Percentiles rank a stretch among this genome's conserved stretches.
Conservation (phyloP, 2,329 filamentous ascomycete genomes). For the Colletotrichum sp. region DNA sequence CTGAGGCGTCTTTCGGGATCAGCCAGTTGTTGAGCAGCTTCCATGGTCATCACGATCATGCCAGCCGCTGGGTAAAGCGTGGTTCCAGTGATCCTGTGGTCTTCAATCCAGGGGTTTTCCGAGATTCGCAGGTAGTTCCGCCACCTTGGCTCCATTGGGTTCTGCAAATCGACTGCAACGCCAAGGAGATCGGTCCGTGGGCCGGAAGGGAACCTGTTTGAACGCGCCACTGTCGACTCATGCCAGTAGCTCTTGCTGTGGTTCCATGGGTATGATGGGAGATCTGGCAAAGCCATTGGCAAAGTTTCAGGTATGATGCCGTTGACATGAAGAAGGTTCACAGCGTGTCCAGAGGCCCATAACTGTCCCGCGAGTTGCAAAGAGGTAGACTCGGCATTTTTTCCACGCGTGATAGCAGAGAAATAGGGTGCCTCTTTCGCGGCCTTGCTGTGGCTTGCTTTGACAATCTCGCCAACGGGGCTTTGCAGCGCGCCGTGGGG, state of each 20-base stretch:
- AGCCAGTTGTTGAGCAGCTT: background rate
- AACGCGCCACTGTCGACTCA: background rate
- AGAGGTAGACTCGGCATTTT: slow-evolving; percentile 28
- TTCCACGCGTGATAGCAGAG: slow-evolving; percentile 25
- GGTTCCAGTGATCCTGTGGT: slow-evolving; percentile 49
- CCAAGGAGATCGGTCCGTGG: slow-evolving; percentile 8
- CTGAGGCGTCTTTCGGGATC: background rate
- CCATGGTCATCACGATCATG: slow-evolving; percentile 31
- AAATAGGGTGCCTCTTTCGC: slow-evolving; percentile 29
- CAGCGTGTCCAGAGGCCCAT: slow-evolving; percentile 10
- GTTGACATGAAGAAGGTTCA: slow-evolving; percentile 34
- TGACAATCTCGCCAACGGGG: slow-evolving; percentile 44
- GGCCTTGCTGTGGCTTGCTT: slow-evolving; percentile 36
- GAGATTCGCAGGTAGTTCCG: slow-evolving; percentile 24
- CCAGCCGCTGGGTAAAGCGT: slow-evolving; percentile 43
- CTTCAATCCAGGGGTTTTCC: slow-evolving; percentile 48
- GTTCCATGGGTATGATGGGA: slow-evolving; percentile 24
- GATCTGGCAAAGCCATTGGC: slow-evolving; percentile 12
- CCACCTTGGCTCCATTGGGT: slow-evolving; percentile 2
- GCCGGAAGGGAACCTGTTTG: background rate
- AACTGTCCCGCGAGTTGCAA: slow-evolving; percentile 11
- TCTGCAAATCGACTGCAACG: background rate
- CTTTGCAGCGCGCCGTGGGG: slow-evolving; percentile 45
- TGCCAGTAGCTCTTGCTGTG: slow-evolving; percentile 9
- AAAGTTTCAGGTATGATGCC: slow-evolving; percentile 23